Conservation (phyloP, 1,139 yeast genomes). For the Pichia sp. region DNA sequence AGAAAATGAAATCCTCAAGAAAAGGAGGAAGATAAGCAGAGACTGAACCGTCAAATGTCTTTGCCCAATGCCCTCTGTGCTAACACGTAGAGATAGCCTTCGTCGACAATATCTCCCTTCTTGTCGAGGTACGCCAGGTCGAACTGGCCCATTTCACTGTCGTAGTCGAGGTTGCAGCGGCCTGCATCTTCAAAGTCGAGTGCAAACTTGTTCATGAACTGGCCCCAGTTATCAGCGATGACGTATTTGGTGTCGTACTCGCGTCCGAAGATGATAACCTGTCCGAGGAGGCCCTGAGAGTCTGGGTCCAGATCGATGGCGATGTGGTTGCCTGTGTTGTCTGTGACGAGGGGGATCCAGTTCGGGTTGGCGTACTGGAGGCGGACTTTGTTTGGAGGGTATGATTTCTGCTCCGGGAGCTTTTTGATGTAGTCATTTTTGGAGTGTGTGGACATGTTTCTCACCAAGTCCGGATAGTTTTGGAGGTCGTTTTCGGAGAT, state of each 20-base stretch:
- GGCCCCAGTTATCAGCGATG: slow-evolving; percentile 50
- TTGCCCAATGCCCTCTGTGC: slow-evolving; percentile 22
- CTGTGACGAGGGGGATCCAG: slow-evolving; percentile 91
- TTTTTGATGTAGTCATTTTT: slow-evolving; percentile 21
- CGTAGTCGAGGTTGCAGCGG: slow-evolving; percentile 58
- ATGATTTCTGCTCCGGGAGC: slow-evolving; percentile 61
- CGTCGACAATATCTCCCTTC: slow-evolving; percentile 33
- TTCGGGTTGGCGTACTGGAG: slow-evolving; percentile 75
- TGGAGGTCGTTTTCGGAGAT: slow-evolving; percentile 15
- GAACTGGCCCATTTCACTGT: slow-evolving; percentile 87
- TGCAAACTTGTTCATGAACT: slow-evolving; percentile 44
- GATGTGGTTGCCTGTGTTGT: slow-evolving; percentile 83
- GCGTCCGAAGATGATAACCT: slow-evolving; percentile 56
- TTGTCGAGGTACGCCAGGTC: slow-evolving; percentile 60
- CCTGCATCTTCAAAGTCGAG: slow-evolving; percentile 55
- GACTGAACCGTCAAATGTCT: slow-evolving; percentile 1
- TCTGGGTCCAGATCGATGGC: slow-evolving; percentile 90
- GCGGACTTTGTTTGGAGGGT: slow-evolving; percentile 72
- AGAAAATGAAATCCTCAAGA: not conserved
- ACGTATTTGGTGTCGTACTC: slow-evolving; percentile 59
- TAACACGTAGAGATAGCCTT: slow-evolving; percentile 60
- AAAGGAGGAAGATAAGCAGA: not conserved
- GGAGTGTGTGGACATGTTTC: slow-evolving; percentile 18
- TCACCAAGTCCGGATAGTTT: slow-evolving; percentile 22
- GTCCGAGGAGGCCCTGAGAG: slow-evolving; percentile 67